Percentiles rank a stretch among this genome's conserved stretches.
phyloP scores from a whole-genome alignment of 2,329 filamentous ascomycete genomes.

The Microdochium bolleyi region DNA sequence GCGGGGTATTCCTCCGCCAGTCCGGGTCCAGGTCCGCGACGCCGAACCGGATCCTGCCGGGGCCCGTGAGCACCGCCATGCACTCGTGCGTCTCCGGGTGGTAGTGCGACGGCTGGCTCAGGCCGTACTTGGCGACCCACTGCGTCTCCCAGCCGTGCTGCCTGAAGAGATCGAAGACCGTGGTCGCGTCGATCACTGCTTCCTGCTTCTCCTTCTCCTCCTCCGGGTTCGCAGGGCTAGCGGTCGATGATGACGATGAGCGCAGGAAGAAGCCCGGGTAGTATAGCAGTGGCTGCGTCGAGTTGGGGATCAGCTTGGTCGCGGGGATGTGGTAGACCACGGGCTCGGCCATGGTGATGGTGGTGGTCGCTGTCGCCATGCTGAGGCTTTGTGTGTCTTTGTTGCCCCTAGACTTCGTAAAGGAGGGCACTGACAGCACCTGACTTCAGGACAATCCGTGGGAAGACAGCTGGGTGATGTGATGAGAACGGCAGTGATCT shows the following conservation, averaged over 20 bases:
- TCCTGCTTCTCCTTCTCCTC: not conserved
- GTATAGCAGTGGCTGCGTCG: not conserved
- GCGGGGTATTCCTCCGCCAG: slow-evolving; percentile 25
- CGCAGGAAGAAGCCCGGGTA: not conserved
- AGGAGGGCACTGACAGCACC: too few relatives aligned
- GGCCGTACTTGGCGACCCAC: slow-evolving; percentile 50
- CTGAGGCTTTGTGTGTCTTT: not conserved
- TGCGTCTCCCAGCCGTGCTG: slow-evolving; percentile 3
- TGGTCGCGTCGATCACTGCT: not conserved
- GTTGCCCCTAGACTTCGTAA: too few relatives aligned
- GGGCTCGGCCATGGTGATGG: not conserved
- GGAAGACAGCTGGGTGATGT: too few relatives aligned
- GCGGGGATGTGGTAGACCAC: not conserved
- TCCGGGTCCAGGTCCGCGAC: slow-evolving; percentile 35
- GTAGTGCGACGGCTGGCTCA: slow-evolving; percentile 47
- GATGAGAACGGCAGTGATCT: too few relatives aligned
- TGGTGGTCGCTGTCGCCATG: not conserved
- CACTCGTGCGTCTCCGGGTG: slow-evolving; percentile 48
- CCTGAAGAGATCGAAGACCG: not conserved
- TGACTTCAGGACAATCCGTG: too few relatives aligned
- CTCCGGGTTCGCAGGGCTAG: not conserved
- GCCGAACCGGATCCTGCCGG: slow-evolving; percentile 44
- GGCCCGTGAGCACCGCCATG: slow-evolving; percentile 44
- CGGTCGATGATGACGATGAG: not conserved
- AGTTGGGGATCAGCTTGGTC: slow-evolving; percentile 1